phyloP scores from a whole-genome alignment of 495 filamentous ascomycete species.

The Trichoderma asperelloides region DNA sequence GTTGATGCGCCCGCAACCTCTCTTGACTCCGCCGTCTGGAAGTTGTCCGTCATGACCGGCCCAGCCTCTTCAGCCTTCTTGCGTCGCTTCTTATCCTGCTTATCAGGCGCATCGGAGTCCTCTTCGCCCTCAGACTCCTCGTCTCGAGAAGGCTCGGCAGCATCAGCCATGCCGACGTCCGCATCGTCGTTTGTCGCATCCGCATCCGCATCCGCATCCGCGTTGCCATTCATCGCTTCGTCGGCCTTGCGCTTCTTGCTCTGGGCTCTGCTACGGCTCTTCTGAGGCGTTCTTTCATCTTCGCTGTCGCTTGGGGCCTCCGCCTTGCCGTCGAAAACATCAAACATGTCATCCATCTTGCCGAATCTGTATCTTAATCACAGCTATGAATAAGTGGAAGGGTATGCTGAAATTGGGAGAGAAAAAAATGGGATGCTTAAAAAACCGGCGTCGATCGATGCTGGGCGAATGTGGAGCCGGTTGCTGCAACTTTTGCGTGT shows the following conservation, averaged over 20 bases:
- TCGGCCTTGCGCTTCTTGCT: slow-evolving; percentile 78
- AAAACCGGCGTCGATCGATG: neutral
- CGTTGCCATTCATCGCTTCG: slow-evolving; percentile 54
- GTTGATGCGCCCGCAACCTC: slow-evolving; percentile 76
- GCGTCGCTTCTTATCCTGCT: slow-evolving; percentile 62
- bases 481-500: neutral
- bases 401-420: neutral
- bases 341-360: slow-evolving; percentile 73
- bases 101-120: slow-evolving; percentile 23
- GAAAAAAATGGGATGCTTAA: slow-evolving; percentile 1
- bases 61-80: slow-evolving; percentile 63
- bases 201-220: slow-evolving; percentile 27
- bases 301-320: slow-evolving; percentile 31
- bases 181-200: slow-evolving; percentile 18
- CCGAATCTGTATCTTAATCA: slow-evolving; percentile 8
- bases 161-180: slow-evolving; percentile 45
- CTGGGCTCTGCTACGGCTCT: slow-evolving; percentile 39
- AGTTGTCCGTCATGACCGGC: slow-evolving; percentile 84
- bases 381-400: neutral
- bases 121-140: slow-evolving; percentile 29
- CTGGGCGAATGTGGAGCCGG: neutral
- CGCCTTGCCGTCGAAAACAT: slow-evolving; percentile 68
- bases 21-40: slow-evolving; percentile 90
- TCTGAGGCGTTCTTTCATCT: slow-evolving; percentile 25
- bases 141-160: slow-evolving; percentile 20